These are phyloP conservation scores for Acmispon strigosus DNA, from an alignment of 306 rosid species.

Conservation along the genomic window DNA sequence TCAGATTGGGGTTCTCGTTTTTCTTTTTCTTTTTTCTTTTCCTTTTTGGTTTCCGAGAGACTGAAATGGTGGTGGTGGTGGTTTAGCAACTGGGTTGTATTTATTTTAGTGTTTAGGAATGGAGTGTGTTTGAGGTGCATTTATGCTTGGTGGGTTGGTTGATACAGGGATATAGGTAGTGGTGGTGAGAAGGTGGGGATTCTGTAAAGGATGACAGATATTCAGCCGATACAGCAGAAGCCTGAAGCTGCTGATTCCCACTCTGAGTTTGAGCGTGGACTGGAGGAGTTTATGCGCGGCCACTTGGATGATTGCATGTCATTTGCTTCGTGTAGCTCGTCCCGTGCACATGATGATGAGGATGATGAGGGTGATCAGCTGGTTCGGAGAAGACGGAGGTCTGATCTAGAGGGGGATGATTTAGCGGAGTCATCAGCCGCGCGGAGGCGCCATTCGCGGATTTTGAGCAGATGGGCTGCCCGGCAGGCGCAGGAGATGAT, in stretches of 20 bases:
- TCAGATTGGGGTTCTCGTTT: constrained; percentile 38
- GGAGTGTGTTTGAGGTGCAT: constrained; percentile 25
- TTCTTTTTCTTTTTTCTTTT: constrained; percentile 40
- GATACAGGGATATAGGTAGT: constrained; percentile 29
- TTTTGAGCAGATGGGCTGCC: constrained; percentile 96
- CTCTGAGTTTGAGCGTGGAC: constrained; percentile 71
- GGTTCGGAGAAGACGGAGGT: constrained; percentile 84
- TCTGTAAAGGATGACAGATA: constrained; percentile 70
- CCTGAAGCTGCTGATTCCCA: constrained; percentile 83
- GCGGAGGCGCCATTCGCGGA: constrained; percentile 74
- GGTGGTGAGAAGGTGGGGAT: constrained; percentile 20
- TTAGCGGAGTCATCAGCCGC: constrained; percentile 92
- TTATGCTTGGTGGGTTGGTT: constrained; percentile 20
- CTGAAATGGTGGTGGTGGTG: constrained; percentile 32
- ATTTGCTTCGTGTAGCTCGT: constrained; percentile 90
- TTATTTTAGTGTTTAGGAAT: constrained; percentile 26
- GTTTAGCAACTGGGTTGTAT: constrained; percentile 24
- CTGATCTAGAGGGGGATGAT: constrained; percentile 93
- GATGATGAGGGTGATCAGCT: constrained; percentile 89
- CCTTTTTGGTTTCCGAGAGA: constrained; percentile 39
- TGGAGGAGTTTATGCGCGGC: constrained; percentile 91
- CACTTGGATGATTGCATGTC: constrained; percentile 96
- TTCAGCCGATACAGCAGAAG: constrained; percentile 83
- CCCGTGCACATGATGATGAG: constrained; percentile 65
- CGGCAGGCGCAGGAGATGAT: constrained; percentile 99